Percentiles rank a stretch among this genome's conserved stretches.
These are phyloP conservation scores for Syzygium malaccense DNA, from an alignment of 441 rosid species.

Conservation along the genomic window DNA sequence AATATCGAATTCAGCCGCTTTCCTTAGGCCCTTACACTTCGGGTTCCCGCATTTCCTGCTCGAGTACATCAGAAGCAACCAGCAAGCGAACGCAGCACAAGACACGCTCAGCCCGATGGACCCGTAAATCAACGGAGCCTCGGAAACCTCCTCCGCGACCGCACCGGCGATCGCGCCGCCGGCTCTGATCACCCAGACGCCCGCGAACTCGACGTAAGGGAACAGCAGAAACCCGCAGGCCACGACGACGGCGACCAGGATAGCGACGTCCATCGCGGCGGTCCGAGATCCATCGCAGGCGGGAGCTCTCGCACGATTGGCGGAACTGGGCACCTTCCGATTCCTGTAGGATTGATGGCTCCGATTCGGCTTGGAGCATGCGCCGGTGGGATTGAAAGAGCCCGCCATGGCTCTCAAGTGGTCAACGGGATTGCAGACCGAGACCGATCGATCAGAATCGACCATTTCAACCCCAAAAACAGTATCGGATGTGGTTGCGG, in stretches of 20 bases:
- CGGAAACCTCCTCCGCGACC: conserved; percentile 52
- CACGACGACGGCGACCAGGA: conserved; percentile 59
- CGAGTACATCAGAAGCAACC: conserved; percentile 48
- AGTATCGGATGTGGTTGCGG: background rate
- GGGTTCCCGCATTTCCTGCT: conserved; percentile 74
- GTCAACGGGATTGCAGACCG: conserved; percentile 63
- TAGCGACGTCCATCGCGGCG: conserved; percentile 62
- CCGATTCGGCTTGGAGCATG: conserved; percentile 18
- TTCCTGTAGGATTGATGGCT: conserved; percentile 15
- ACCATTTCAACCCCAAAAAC: conserved; percentile 60
- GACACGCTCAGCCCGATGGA: conserved; percentile 52
- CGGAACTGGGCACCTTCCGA: conserved; percentile 25
- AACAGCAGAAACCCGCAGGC: conserved; percentile 71
- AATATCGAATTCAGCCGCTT: conserved; percentile 79
- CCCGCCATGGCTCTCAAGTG: conserved; percentile 53
- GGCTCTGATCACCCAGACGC: conserved; percentile 29
- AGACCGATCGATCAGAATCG: conserved; percentile 61
- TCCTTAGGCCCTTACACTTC: conserved; percentile 71
- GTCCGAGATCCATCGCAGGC: conserved; percentile 62
- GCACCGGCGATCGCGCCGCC: conserved; percentile 28
- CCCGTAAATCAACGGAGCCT: conserved; percentile 57
- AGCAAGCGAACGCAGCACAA: conserved; percentile 53
- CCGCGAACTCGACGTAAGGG: conserved; percentile 50
- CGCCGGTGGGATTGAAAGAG: conserved; percentile 35
- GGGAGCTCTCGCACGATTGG: conserved; percentile 29